phyloP scores from a whole-genome alignment of 139 green algal genomes.

The Spirogloea muscicola region DNA sequence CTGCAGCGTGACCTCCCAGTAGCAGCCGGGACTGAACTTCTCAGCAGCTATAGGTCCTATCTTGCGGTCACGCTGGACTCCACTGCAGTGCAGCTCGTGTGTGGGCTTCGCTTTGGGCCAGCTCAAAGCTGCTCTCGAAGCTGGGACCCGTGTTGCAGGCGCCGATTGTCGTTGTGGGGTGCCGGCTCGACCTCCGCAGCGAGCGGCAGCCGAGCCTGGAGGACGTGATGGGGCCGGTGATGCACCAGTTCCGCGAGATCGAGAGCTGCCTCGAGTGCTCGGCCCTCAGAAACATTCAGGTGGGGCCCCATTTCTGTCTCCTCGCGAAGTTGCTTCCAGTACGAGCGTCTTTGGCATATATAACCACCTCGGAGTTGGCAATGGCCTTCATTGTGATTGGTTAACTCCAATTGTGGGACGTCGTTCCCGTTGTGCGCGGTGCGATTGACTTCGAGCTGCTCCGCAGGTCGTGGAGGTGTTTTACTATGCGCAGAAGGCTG shows the following conservation, averaged over 20 bases:
- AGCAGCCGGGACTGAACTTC: too few relatives aligned
- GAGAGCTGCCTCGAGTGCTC: conserved; percentile 87
- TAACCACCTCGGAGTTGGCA: too few relatives aligned
- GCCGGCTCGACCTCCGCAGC: conserved; percentile 62
- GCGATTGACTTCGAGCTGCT: not conserved
- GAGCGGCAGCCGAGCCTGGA: conserved; percentile 54
- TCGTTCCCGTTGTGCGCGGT: too few relatives aligned
- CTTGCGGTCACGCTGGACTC: too few relatives aligned
- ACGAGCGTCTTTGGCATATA: too few relatives aligned
- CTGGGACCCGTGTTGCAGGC: not conserved
- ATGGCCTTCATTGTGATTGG: too few relatives aligned
- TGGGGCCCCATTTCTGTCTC: too few relatives aligned
- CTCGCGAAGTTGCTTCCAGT: too few relatives aligned
- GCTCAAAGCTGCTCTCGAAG: not conserved
- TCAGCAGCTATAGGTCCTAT: too few relatives aligned
- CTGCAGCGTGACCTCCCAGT: too few relatives aligned
- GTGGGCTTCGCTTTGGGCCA: not conserved
- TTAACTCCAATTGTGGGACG: too few relatives aligned
- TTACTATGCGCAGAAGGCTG: conserved; percentile 73
- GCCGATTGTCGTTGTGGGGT: conserved; percentile 71
- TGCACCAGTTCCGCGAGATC: conserved; percentile 65
- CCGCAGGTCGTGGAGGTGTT: conserved; percentile 62
- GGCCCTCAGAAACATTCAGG: conserved; percentile 52
- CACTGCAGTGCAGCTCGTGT: too few relatives aligned
- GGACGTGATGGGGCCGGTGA: conserved; percentile 55